These are phyloP conservation scores for Trichoderma pleuroti DNA, from an alignment of 2,329 filamentous ascomycete species.

Conservation along the genomic window DNA sequence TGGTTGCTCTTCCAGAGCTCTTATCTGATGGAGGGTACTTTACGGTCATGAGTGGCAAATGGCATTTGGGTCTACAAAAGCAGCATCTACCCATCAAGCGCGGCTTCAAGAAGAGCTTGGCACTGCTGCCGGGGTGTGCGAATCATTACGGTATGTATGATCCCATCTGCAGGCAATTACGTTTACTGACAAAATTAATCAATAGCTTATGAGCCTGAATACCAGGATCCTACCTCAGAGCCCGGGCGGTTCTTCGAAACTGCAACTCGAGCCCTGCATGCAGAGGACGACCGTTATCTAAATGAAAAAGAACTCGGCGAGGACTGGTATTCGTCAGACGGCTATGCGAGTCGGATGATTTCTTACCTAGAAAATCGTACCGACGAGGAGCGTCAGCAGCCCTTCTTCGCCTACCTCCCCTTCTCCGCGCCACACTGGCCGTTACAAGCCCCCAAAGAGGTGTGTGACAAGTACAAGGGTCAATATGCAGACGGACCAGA, in stretches of 20 bases:
- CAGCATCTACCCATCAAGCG: conserved; percentile 53
- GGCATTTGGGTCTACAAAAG: conserved; percentile 58
- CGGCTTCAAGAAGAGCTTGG: conserved; percentile 58
- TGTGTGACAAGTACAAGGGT: conserved; percentile 55
- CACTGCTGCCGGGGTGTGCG: conserved; percentile 57
- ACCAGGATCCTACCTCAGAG: conserved; percentile 11
- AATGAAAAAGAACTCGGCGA: conserved; percentile 10
- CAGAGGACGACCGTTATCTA: conserved; percentile 8
- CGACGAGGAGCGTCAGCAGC: conserved; percentile 32
- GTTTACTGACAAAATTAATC: not conserved
- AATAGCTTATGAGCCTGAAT: conserved; percentile 13
- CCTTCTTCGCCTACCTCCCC: conserved; percentile 59
- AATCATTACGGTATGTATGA: conserved; percentile 41
- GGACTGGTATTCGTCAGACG: conserved; percentile 36
- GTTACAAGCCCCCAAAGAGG: conserved; percentile 54
- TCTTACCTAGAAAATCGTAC: conserved; percentile 50
- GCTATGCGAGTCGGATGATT: conserved; percentile 51
- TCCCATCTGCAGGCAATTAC: not conserved
- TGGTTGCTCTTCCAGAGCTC: conserved; percentile 56
- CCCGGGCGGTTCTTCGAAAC: conserved; percentile 14
- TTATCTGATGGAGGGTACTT: conserved; percentile 57
- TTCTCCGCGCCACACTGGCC: conserved; percentile 64
- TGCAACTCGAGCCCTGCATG: conserved; percentile 10
- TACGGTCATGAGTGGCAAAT: conserved; percentile 61
- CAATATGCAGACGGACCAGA: conserved; percentile 60